Percentiles rank a stretch among this genome's conserved stretches.
Conservation (phyloP, 495 filamentous ascomycete genomes). For the Friedmanniomyces simplex region DNA sequence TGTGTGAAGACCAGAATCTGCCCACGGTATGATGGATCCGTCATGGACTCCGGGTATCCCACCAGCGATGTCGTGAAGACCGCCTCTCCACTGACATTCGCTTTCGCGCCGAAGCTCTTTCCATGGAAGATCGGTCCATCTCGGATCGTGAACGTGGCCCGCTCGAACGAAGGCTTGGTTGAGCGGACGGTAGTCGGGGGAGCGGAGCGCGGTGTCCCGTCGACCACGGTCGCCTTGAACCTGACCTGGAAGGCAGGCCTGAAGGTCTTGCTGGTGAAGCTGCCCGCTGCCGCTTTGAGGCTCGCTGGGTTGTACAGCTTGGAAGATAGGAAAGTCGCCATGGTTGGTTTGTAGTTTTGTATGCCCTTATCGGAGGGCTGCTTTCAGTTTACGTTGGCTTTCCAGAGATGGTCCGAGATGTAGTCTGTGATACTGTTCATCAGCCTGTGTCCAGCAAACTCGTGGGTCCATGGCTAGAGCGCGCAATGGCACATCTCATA, state of each 20-base stretch:
- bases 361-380: background rate
- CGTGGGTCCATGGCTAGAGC: background rate
- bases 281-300: constrained; percentile 28
- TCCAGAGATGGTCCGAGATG: constrained; percentile 88
- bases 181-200: constrained; percentile 34
- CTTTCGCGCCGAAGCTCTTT: constrained; percentile 83
- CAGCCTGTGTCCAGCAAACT: background rate
- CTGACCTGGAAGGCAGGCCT: constrained; percentile 44
- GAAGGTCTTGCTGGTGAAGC: constrained; percentile 44
- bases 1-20: constrained; percentile 98
- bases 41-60: constrained; percentile 96
- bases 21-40: constrained; percentile 96
- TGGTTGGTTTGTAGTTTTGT: constrained; percentile 9
- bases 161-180: constrained; percentile 52
- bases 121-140: constrained; percentile 89
- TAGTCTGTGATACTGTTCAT: constrained; percentile 3
- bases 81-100: constrained; percentile 86
- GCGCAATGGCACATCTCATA: constrained; percentile 4
- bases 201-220: constrained; percentile 48
- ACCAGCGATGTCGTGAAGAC: constrained; percentile 92
- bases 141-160: constrained; percentile 89
- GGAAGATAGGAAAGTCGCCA: constrained; percentile 40
- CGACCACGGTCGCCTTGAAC: constrained; percentile 59
- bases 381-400: constrained; percentile 69
- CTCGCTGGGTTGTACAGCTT: constrained; percentile 45